Base-by-base conservation (phyloP, 2,329 filamentous ascomycete genomes). In the Apiospora hydei region DNA sequence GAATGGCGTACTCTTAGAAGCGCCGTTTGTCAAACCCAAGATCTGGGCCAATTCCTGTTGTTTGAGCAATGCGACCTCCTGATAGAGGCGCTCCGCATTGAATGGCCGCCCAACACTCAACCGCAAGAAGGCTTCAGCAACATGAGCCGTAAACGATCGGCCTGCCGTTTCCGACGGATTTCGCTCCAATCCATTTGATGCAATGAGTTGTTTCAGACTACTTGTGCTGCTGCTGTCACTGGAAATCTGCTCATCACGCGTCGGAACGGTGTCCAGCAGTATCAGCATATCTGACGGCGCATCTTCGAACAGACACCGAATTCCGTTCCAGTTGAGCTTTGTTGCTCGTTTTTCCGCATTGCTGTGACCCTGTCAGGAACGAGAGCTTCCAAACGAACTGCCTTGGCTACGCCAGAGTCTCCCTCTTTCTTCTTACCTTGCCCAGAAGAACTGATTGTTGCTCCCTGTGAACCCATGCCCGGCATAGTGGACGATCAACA, bases 381-480 rank as follows among this genome's bases (percentile, higher is more conserved):
- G 18, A 53, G 24, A 53, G 34, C 57, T 64, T 64, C 57, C 34
- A 38, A 64, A 38, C 21, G 30, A 41, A 61, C 38, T 61, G 53
- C 16, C 6, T 16, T 69, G 38, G 30, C 46, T 41, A 57, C 47
- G 47, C 34, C 11, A 38, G 24, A 53, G 46, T 47, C 68, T 47
- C 34, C 38, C 68, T 38, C 76, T 74, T 72, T 85, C 89, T 84
- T 85, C 89, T 84, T 85, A 92, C 90, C 88, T 89, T 72, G 90
- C 89, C 90, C 90, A 92, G 79, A 90, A 91, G 38, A 91, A 82
- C 79, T 91, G 88, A 76, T 87, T 87, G 78, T 92, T 88, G 14
- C 84, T 76, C n/a, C 87, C 86, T 51, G 88, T 82, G 76, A 87
- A 91, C 74, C 89, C 88, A 77, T 90, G 84, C 43, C 90, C 90